These are phyloP conservation scores for Candida oleophila DNA, from an alignment of 805 yeast genomes.

Conservation along the genomic window DNA sequence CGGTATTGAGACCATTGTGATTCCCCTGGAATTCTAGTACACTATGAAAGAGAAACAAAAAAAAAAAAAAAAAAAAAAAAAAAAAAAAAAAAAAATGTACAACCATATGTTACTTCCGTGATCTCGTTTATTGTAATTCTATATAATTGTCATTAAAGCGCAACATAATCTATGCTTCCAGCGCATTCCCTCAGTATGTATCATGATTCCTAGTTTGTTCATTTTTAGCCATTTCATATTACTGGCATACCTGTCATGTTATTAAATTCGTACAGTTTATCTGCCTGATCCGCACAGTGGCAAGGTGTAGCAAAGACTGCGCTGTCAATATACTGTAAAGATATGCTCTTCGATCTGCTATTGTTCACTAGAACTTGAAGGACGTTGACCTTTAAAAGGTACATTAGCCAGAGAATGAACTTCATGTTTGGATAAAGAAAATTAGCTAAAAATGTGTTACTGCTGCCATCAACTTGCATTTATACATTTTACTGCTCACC, in stretches of 20 bases:
- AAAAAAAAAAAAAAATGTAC: background rate
- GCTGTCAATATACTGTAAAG: slow-evolving; percentile 32
- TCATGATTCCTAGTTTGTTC: background rate
- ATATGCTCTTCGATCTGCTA: slow-evolving; percentile 31
- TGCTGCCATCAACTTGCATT: too few relatives aligned
- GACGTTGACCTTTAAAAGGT: slow-evolving; percentile 36
- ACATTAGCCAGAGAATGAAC: slow-evolving; percentile 29
- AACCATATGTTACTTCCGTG: background rate
- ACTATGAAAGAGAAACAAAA: too few relatives aligned
- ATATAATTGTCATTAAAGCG: background rate
- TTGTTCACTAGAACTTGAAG: slow-evolving; percentile 33
- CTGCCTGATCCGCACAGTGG: slow-evolving; percentile 17
- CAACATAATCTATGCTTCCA: too few relatives aligned
- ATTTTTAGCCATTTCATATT: slow-evolving; percentile 3
- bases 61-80: too few relatives aligned
- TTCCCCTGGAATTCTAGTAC: slow-evolving; percentile 5
- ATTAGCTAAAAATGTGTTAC: background rate
- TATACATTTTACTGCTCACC: too few relatives aligned
- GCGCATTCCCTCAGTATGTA: background rate
- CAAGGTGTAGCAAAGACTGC: slow-evolving; percentile 24
- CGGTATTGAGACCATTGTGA: slow-evolving; percentile 12
- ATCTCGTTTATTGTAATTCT: background rate
- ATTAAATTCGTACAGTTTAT: slow-evolving; percentile 17
- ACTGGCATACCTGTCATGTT: slow-evolving; percentile 35
- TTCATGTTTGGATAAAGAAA: slow-evolving; percentile 22